These are phyloP conservation scores for Coemansia asiatica DNA, from an alignment of 192 early-diverging fungal species.

Conservation along the genomic window DNA sequence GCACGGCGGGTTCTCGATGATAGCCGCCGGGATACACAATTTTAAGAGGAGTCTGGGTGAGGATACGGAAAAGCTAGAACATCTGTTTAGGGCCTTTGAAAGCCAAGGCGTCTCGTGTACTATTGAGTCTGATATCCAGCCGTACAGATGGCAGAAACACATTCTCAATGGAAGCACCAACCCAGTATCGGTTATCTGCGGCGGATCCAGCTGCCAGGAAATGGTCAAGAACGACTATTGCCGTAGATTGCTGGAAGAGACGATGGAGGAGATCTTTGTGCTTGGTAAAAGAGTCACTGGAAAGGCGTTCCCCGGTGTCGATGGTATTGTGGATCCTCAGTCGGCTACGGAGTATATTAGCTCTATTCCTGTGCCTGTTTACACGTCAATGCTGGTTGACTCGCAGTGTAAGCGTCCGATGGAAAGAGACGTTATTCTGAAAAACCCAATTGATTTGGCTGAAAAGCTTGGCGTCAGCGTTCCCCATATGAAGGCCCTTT, in stretches of 20 bases:
- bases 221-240: slow-evolving; percentile 37
- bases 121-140: slow-evolving; percentile 49
- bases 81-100: slow-evolving; percentile 29
- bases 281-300: slow-evolving; percentile 43
- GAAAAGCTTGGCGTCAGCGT: slow-evolving; percentile 43
- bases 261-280: slow-evolving; percentile 50
- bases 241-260: slow-evolving; percentile 30
- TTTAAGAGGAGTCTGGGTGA: neutral
- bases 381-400: slow-evolving; percentile 54
- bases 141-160: slow-evolving; percentile 54
- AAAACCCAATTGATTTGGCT: slow-evolving; percentile 47
- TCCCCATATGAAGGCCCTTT: slow-evolving; percentile 47
- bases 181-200: slow-evolving; percentile 49
- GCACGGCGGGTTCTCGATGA: slow-evolving; percentile 50
- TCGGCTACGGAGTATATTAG: slow-evolving; percentile 42
- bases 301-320: slow-evolving; percentile 39
- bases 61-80: slow-evolving; percentile 18
- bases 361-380: slow-evolving; percentile 44
- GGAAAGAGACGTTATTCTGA: slow-evolving; percentile 52
- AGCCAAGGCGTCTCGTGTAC: slow-evolving; percentile 34
- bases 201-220: slow-evolving; percentile 42
- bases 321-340: slow-evolving; percentile 46
- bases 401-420: slow-evolving; percentile 52
- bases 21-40: slow-evolving; percentile 40
- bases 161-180: slow-evolving; percentile 50